phyloP scores from a whole-genome alignment of 306 rosid species.

The Acacia melanoxylon region DNA sequence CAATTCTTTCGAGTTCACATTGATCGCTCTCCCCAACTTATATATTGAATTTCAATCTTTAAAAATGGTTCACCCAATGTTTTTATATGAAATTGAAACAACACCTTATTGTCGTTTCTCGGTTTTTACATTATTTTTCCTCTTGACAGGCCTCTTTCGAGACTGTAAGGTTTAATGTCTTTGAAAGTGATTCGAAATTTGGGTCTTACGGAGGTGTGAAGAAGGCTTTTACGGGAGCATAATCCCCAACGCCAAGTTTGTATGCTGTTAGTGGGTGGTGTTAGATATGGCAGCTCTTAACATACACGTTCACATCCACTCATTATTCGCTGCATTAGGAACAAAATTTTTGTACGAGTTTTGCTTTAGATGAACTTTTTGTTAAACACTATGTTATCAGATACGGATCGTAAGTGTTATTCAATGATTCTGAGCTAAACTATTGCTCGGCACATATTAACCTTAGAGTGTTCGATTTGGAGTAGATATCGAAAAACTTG shows the following conservation, averaged over 20 bases:
- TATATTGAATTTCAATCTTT: too few species aligned
- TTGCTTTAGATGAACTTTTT: slow-evolving; percentile 6
- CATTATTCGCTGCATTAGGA: not conserved
- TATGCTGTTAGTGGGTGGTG: slow-evolving; percentile 18
- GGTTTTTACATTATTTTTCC: not conserved
- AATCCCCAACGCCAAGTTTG: not conserved
- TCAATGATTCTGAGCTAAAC: too few species aligned
- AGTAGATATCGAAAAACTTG: too few species aligned
- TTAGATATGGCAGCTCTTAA: slow-evolving; percentile 36
- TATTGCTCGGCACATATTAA: too few species aligned
- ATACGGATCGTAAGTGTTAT: not conserved
- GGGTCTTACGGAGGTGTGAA: slow-evolving; percentile 63
- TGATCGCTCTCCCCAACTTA: too few species aligned
- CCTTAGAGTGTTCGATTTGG: too few species aligned
- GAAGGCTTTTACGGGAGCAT: slow-evolving; percentile 67
- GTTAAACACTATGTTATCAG: not conserved
- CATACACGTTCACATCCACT: slow-evolving; percentile 1
- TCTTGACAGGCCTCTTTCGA: slow-evolving; percentile 64
- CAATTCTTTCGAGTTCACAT: too few species aligned
- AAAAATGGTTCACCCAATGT: too few species aligned
- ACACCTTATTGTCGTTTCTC: too few species aligned
- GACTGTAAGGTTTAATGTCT: slow-evolving; percentile 72
- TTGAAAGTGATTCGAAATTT: slow-evolving; percentile 71
- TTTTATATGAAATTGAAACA: too few species aligned
- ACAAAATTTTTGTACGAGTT: slow-evolving; percentile 1